A percentile compares a stretch with the other conserved stretches of the same genome.
phyloP scores from a whole-genome alignment of 768 basidiomycete species.

The Mycena alexandri region DNA sequence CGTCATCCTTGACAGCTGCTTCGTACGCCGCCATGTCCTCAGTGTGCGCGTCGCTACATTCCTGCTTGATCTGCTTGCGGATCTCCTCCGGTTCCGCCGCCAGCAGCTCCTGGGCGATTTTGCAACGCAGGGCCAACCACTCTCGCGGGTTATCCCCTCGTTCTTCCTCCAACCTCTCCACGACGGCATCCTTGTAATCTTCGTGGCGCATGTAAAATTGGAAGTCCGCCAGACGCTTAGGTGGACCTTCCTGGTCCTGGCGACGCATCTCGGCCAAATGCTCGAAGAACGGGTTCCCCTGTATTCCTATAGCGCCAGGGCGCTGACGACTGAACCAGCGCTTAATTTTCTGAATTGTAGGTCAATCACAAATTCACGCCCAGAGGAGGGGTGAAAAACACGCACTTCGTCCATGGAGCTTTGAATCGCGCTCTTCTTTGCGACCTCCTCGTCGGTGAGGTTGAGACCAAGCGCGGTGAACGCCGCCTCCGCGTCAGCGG shows the following conservation, averaged over 20 bases:
- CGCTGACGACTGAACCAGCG: constrained; percentile 13
- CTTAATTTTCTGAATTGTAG: constrained; percentile 12
- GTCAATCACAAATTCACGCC: background rate
- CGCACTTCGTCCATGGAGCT: background rate
- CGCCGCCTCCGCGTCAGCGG: background rate
- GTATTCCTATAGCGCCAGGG: background rate
- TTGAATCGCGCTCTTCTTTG: background rate
- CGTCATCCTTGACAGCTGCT: too few species aligned
- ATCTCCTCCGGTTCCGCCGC: background rate
- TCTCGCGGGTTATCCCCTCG: background rate
- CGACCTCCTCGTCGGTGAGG: background rate
- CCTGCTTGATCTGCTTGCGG: background rate
- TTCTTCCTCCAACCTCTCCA: background rate
- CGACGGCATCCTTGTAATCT: background rate
- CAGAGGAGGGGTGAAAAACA: too few species aligned
- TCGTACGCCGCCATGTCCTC: background rate
- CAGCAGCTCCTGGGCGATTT: background rate
- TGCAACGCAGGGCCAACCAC: background rate
- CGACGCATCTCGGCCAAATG: background rate
- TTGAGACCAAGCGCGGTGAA: background rate
- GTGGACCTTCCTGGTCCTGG: background rate
- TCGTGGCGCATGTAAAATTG: constrained; percentile 7
- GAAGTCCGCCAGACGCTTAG: background rate
- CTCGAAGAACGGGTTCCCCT: constrained; percentile 3
- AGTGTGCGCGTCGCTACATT: background rate